Conservation (phyloP, 768 basidiomycete species). For the Suillus ampliporus region DNA sequence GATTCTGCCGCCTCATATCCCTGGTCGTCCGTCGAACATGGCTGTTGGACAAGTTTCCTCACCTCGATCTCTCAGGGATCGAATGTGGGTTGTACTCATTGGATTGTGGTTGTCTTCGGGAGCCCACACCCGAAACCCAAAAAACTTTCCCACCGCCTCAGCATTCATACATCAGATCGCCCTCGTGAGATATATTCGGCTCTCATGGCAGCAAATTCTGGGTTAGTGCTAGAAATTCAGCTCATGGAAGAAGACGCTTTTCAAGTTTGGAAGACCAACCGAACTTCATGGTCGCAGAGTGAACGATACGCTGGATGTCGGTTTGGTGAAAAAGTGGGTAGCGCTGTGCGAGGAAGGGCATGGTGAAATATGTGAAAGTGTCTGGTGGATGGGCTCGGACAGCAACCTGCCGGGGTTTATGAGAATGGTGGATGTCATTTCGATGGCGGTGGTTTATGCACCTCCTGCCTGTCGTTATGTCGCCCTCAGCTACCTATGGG, state of each 20-base stretch:
- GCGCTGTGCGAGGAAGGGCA: not conserved
- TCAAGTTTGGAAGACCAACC: not conserved
- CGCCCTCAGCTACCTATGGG: slow-evolving; percentile 12
- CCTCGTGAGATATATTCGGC: not conserved
- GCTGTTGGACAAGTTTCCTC: slow-evolving; percentile 7
- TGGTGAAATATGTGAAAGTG: not conserved
- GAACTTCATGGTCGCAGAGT: slow-evolving; percentile 9
- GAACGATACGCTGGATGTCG: slow-evolving; percentile 4
- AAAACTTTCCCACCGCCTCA: slow-evolving; percentile 7
- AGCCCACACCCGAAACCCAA: not conserved
- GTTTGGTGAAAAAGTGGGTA: slow-evolving; percentile 6
- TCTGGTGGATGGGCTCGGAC: not conserved
- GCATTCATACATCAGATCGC: slow-evolving; percentile 3
- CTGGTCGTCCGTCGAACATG: slow-evolving; percentile 6
- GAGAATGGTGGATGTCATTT: slow-evolving; percentile 5
- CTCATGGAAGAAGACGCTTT: slow-evolving; percentile 7
- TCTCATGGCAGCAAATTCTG: not conserved
- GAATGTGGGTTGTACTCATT: not conserved
- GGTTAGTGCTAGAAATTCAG: not conserved
- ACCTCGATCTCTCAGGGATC: slow-evolving; percentile 6
- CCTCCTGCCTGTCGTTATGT: slow-evolving; percentile 10
- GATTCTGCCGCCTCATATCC: slow-evolving; percentile 8
- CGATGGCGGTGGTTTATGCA: slow-evolving; percentile 6
- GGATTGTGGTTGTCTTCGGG: not conserved
- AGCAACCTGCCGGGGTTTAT: not conserved